These are phyloP conservation scores for Iodosphaeria phyllophila DNA, from an alignment of 2,329 filamentous ascomycete species.

Conservation along the genomic window DNA sequence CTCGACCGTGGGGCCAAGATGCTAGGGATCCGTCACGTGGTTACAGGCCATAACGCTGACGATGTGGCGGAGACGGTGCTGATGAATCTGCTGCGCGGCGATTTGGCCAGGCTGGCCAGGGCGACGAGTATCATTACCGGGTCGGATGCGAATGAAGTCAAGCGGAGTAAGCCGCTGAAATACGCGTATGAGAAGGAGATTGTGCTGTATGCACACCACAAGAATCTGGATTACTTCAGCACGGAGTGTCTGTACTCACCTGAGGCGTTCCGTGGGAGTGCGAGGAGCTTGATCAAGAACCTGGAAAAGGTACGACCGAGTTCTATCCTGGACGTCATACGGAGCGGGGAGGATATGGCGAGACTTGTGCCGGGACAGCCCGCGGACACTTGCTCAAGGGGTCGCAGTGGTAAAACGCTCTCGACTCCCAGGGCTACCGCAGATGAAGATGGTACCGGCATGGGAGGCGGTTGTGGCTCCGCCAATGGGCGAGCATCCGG, in stretches of 20 bases:
- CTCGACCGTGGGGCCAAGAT: conserved; percentile 81
- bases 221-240: conserved; percentile 92
- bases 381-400: conserved; percentile 23
- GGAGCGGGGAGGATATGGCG: conserved; percentile 93
- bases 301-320: conserved; percentile 84
- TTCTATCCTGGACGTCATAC: conserved; percentile 85
- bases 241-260: conserved; percentile 98
- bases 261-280: conserved; percentile 87
- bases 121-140: conserved; percentile 82
- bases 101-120: conserved; percentile 69
- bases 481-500: conserved; percentile 46
- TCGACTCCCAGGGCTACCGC: conserved; percentile 10
- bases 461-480: conserved; percentile 68
- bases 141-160: conserved; percentile 65
- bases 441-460: conserved; percentile 38
- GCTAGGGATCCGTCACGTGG: conserved; percentile 76
- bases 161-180: conserved; percentile 89
- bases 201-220: conserved; percentile 91
- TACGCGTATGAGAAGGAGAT: conserved; percentile 99
- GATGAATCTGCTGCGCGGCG: conserved; percentile 89
- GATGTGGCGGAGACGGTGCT: conserved; percentile 94
- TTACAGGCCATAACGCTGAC: conserved; percentile 95
- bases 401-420: conserved; percentile 24
- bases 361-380: conserved; percentile 52
- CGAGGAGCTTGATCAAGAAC: conserved; percentile 83